A percentile compares a stretch with the other conserved stretches of the same genome.
Conservation (phyloP, 371 early-diverging fungal species). For the Umbelopsis sp. region DNA sequence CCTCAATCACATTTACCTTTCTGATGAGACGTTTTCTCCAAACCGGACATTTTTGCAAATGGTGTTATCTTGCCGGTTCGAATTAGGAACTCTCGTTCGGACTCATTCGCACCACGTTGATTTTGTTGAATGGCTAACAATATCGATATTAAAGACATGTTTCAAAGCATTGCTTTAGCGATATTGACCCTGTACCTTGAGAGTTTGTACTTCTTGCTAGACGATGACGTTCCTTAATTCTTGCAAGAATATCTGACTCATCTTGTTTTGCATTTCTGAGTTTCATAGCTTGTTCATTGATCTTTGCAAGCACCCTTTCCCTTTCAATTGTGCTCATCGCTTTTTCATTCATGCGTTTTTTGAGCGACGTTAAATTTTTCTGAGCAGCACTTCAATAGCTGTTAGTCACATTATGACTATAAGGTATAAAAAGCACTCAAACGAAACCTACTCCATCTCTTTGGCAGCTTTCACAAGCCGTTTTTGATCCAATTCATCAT, state of each 20-base stretch:
- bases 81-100: conserved; percentile 68
- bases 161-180: not conserved
- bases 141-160: not conserved
- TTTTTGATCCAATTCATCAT: conserved; percentile 56
- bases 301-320: conserved; percentile 30
- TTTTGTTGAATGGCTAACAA: conserved; percentile 22
- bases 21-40: conserved; percentile 24
- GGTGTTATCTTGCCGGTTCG: conserved; percentile 82
- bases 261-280: conserved; percentile 45
- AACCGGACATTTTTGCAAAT: conserved; percentile 53
- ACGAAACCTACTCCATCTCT: conserved; percentile 40
- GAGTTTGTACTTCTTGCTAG: conserved; percentile 21
- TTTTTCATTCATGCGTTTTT: conserved; percentile 43
- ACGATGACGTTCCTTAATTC: conserved; percentile 40
- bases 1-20: not conserved
- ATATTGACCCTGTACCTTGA: not conserved
- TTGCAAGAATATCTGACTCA: conserved; percentile 50
- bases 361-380: conserved; percentile 40
- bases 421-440: conserved; percentile 11
- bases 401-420: not conserved
- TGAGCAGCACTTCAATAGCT: conserved; percentile 26
- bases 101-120: conserved; percentile 44
- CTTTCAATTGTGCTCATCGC: conserved; percentile 9
- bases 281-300: conserved; percentile 40
- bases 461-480: conserved; percentile 54